A percentile compares a stretch with the other conserved stretches of the same genome.
Conservation (phyloP, 2,329 filamentous ascomycete genomes). For the Colletotrichum limetticola region DNA sequence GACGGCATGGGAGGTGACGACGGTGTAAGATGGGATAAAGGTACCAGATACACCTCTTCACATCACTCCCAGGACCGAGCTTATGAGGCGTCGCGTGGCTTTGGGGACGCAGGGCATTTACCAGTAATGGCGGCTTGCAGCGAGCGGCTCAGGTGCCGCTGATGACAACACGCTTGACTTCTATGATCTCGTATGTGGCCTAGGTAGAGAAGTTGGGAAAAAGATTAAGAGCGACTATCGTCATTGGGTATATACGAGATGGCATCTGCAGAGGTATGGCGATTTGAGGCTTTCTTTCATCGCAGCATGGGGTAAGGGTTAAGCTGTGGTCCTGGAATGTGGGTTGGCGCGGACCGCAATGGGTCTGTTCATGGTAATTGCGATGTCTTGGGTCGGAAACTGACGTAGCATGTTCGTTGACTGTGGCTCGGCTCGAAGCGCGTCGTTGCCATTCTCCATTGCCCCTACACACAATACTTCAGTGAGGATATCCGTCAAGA, state of each 20-base stretch:
- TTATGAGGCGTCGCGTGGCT: background rate
- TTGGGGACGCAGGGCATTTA: background rate
- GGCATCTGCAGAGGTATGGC: background rate
- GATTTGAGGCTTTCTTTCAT: background rate
- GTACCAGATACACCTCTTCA: background rate
- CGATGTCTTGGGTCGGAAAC: background rate
- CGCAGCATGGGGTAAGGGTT: background rate
- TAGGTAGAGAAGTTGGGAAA: no score
- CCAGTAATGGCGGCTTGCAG: background rate
- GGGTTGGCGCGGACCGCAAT: background rate
- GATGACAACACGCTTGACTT: background rate
- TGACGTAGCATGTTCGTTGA: background rate
- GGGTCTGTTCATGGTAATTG: background rate
- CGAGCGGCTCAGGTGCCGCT: background rate
- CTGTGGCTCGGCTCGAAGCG: constrained; percentile 1
- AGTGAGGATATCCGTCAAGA: background rate
- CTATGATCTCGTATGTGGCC: background rate
- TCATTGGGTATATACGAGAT: background rate
- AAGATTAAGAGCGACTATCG: background rate
- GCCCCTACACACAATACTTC: background rate
- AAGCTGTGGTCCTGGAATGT: background rate
- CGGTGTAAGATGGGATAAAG: background rate
- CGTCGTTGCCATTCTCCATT: background rate
- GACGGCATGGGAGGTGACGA: background rate
- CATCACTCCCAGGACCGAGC: background rate